phyloP scores from a whole-genome alignment of 768 basidiomycete species.

The Tremella fuciformis region DNA sequence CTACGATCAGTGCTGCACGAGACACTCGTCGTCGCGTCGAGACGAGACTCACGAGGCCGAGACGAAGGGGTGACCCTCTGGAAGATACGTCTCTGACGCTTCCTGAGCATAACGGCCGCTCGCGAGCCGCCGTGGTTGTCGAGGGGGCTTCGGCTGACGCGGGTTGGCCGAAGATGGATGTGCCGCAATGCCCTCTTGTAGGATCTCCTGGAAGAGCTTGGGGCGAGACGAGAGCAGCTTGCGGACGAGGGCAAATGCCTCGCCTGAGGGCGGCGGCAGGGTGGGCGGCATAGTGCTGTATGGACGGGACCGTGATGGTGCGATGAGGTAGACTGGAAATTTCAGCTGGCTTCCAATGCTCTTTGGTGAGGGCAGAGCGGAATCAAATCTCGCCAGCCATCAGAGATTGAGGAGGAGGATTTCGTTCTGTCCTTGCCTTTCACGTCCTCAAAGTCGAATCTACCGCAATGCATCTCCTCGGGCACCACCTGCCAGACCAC shows the following conservation, averaged over 20 bases:
- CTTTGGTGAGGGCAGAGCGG: neutral
- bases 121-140: neutral
- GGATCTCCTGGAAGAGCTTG: slow-evolving; percentile 21
- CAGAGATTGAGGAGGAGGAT: neutral
- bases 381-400: neutral
- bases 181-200: slow-evolving; percentile 13
- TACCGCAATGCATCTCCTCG: slow-evolving; percentile 69
- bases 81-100: slow-evolving; percentile 18
- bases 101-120: slow-evolving; percentile 6
- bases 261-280: neutral
- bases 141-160: neutral
- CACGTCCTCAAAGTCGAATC: slow-evolving; percentile 11
- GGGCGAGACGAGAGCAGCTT: slow-evolving; percentile 19
- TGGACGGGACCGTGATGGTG: neutral
- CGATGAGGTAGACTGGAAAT: slow-evolving; percentile 1
- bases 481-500: slow-evolving; percentile 73
- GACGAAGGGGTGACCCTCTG: slow-evolving; percentile 36
- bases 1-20: slow-evolving; percentile 13
- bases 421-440: neutral
- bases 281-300: neutral
- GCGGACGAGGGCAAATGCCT: slow-evolving; percentile 20
- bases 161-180: slow-evolving; percentile 1
- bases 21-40: neutral
- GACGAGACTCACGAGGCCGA: slow-evolving; percentile 31
- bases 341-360: neutral